A percentile compares a stretch with the other conserved stretches of the same genome.
These are phyloP conservation scores for Plasmodium malariae DNA, from an alignment of 169 alveolate species.

Conservation along the genomic window DNA sequence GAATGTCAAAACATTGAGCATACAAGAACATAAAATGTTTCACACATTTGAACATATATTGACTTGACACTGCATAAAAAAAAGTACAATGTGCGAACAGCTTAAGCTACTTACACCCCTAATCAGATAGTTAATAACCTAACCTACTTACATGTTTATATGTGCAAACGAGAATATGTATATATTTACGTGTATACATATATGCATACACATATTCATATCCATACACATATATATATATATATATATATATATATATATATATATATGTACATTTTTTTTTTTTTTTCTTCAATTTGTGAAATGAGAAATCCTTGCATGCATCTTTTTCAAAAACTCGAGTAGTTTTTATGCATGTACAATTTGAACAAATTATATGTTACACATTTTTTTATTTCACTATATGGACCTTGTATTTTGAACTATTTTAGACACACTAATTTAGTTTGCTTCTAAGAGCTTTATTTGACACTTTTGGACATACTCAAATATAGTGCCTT, in stretches of 20 bases:
- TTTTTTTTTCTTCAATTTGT: not conserved
- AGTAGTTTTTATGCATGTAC: slow-evolving; percentile 23
- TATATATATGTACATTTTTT: not conserved
- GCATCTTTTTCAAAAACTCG: slow-evolving; percentile 16
- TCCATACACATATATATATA: not conserved
- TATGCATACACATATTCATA: not conserved
- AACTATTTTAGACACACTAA: slow-evolving; percentile 21
- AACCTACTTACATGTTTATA: not conserved
- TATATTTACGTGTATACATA: no score
- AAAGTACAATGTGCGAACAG: not conserved
- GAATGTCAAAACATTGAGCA: no score
- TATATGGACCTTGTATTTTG: slow-evolving; percentile 25
- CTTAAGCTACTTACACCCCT: not conserved
- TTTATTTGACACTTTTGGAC: no score
- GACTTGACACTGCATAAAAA: no score
- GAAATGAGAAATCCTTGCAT: slow-evolving; percentile 15
- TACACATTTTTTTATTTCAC: slow-evolving; percentile 11
- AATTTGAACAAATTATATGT: slow-evolving; percentile 37
- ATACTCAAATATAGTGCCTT: no score
- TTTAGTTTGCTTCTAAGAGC: not conserved
- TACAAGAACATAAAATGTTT: no score
- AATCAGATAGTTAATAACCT: not conserved
- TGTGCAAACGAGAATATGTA: not conserved
- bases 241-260: not conserved
- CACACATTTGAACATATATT: no score